Conservation (phyloP, 345 rosid species). For the Citrus sinensis region DVS_A1.0 CM039166.1:12519501-12520000, state of each 20-base stretch:
- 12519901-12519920: neutral
- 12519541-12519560: neutral
- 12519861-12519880: neutral
- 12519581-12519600: constrained; percentile 6
- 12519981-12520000: constrained; percentile 18
- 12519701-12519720: constrained; percentile 92
- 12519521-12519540: neutral
- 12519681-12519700: constrained; percentile 55
- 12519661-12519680: constrained; percentile 68
- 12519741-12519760: constrained; percentile 50
- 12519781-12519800: constrained; percentile 58
- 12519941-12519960: neutral
- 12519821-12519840: neutral
- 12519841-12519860: neutral
- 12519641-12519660: constrained; percentile 92
- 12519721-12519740: constrained; percentile 58
- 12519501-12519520: neutral
- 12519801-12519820: constrained; percentile 36
- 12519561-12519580: neutral
- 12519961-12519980: constrained; percentile 30
- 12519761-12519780: constrained; percentile 58
- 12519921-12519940: neutral
- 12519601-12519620: constrained; percentile 33
- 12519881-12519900: neutral
- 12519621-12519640: constrained; percentile 58